phyloP scores from a whole-genome alignment of 768 basidiomycete species.

The Termitomyces sp. region DNA sequence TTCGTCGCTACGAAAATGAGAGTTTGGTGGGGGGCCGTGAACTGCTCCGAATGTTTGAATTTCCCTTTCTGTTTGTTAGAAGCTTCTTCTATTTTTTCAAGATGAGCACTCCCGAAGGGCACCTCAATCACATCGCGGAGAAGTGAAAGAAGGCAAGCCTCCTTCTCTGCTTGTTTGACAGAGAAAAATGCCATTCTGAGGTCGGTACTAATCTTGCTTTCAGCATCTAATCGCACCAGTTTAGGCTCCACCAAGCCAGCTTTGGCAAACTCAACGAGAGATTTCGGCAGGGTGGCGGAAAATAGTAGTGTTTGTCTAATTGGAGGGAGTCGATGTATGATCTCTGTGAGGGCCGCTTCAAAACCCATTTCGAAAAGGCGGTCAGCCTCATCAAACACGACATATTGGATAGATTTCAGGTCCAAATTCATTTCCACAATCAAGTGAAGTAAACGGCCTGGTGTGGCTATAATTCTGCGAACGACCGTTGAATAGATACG shows the following conservation, averaged over 20 bases:
- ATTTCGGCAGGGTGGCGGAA: conserved; percentile 93
- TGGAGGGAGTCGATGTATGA: conserved; percentile 80
- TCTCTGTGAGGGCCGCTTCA: conserved; percentile 86
- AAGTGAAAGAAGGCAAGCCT: conserved; percentile 79
- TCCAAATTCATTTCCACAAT: conserved; percentile 96
- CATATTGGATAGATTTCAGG: conserved; percentile 78
- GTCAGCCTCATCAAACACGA: conserved; percentile 98
- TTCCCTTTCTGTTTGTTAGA: conserved; percentile 41
- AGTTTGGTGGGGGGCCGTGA: conserved; percentile 79
- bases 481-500: conserved; percentile 8
- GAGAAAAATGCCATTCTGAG: conserved; percentile 93
- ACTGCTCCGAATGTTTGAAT: conserved; percentile 43
- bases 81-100: conserved; percentile 22
- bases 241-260: conserved; percentile 92
- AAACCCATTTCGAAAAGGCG: conserved; percentile 99
- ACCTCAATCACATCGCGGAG: conserved; percentile 85
- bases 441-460: conserved; percentile 94
- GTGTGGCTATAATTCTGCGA: conserved; percentile 90
- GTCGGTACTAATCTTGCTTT: conserved; percentile 92
- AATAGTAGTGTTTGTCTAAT: conserved; percentile 91
- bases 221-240: conserved; percentile 92
- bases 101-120: conserved; percentile 44
- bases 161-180: conserved; percentile 90
- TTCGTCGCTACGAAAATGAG: conserved; percentile 95
- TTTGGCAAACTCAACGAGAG: conserved; percentile 97